Evolutionary conservation across 2,329 filamentous ascomycete genomes (phyloP).

Genomic region (Fusarium sp.): DNA sequence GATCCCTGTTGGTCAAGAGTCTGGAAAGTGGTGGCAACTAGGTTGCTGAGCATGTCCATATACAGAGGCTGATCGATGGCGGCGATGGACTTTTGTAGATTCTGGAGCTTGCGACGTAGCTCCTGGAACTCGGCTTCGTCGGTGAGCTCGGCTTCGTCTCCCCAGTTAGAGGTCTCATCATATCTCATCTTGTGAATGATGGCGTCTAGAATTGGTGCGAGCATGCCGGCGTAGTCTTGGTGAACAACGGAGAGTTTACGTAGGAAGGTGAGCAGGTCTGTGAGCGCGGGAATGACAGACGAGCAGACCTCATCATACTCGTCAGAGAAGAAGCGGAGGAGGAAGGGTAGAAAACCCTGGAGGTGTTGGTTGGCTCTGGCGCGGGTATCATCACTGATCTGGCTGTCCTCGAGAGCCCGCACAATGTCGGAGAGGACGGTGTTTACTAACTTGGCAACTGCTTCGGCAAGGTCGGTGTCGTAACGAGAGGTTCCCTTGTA

Average conservation of each 20-base stretch:
- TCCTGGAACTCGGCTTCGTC: constrained; percentile 98
- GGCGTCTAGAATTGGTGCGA: constrained; percentile 87
- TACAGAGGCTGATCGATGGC: constrained; percentile 89
- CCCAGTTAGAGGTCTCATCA: constrained; percentile 93
- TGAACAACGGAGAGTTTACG: constrained; percentile 81
- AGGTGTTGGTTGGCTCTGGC: constrained; percentile 83
- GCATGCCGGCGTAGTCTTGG: constrained; percentile 78
- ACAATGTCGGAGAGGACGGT: constrained; percentile 88
- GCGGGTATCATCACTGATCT: constrained; percentile 69
- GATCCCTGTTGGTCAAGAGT: constrained; percentile 77
- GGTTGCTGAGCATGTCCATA: constrained; percentile 84
- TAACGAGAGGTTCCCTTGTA: constrained; percentile 84
- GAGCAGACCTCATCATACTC: constrained; percentile 99
- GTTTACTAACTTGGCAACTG: constrained; percentile 95
- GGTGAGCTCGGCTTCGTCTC: constrained; percentile 91
- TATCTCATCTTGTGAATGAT: constrained; percentile 97
- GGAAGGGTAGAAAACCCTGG: constrained; percentile 82
- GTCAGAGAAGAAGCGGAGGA: constrained; percentile 94
- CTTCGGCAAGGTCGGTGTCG: constrained; percentile 94
- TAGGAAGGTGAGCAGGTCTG: constrained; percentile 89
- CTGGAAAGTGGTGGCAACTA: constrained; percentile 88
- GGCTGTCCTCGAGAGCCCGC: constrained; percentile 77
- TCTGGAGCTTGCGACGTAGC: constrained; percentile 86
- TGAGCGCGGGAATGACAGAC: constrained; percentile 91
- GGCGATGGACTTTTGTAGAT: constrained; percentile 91